Evolutionary conservation across 225 moss, liverwort and hornwort genomes (phyloP).

Genomic region (Anthoceros angustus): DNA sequence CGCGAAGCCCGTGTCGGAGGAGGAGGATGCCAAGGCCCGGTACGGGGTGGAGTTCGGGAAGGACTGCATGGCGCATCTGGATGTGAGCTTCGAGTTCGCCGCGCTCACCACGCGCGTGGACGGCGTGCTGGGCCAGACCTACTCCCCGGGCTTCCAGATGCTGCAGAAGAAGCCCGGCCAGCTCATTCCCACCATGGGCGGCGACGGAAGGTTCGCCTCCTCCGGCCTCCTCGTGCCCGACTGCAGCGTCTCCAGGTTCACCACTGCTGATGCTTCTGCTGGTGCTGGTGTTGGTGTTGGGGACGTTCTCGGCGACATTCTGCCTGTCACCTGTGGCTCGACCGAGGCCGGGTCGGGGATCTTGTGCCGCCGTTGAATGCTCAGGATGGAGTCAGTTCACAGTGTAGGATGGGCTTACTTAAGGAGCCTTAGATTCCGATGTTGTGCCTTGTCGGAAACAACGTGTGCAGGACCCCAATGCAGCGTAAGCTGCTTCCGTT

Average conservation of each 20-base stretch:
- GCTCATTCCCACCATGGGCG: slow-evolving; percentile 7
- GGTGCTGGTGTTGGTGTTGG: background rate
- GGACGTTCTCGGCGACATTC: background rate
- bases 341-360: background rate
- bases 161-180: background rate
- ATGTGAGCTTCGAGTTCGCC: slow-evolving; percentile 9
- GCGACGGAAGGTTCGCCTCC: slow-evolving; percentile 6
- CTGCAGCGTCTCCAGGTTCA: slow-evolving; percentile 6
- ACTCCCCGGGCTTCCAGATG: slow-evolving; percentile 3
- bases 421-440: background rate
- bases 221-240: slow-evolving; percentile 3
- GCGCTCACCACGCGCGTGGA: background rate
- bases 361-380: background rate
- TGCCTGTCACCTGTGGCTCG: background rate
- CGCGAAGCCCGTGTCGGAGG: background rate
- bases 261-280: background rate
- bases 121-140: slow-evolving; percentile 9
- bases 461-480: no score
- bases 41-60: slow-evolving; percentile 1
- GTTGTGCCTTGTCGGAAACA: background rate
- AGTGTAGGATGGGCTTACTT: no score
- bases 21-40: slow-evolving; percentile 2
- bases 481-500: no score
- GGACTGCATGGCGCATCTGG: slow-evolving; percentile 10
- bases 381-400: background rate